Percentiles rank a stretch among this genome's conserved stretches.
These are phyloP conservation scores for Lasiodiplodia gonubiensis DNA, from an alignment of 2,329 filamentous ascomycete species.

Conservation along the genomic window DNA sequence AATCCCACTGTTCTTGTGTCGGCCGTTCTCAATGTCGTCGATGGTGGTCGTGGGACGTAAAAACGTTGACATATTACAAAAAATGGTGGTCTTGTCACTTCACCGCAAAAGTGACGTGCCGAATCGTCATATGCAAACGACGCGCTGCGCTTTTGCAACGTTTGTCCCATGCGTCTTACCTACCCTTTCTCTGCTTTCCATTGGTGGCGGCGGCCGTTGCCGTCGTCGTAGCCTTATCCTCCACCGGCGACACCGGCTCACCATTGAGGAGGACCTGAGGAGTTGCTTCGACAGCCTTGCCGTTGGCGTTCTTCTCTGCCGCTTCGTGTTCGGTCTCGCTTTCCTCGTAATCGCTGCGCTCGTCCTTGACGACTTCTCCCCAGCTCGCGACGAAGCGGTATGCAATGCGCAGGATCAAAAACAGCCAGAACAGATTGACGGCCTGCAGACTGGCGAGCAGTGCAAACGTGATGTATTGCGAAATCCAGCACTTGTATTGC, in stretches of 20 bases:
- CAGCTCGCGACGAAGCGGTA: constrained; percentile 68
- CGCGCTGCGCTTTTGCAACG: not conserved
- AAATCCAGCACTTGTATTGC: constrained; percentile 77
- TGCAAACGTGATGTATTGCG: constrained; percentile 69
- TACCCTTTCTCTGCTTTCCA: constrained; percentile 17
- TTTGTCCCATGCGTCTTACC: not conserved
- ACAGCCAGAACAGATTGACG: constrained; percentile 83
- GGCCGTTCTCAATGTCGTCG: not conserved
- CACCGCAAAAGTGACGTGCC: constrained; percentile 1
- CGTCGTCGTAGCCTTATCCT: constrained; percentile 16
- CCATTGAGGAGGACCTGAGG: constrained; percentile 40
- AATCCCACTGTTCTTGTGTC: not conserved
- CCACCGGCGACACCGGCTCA: constrained; percentile 32
- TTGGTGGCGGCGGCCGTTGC: constrained; percentile 9
- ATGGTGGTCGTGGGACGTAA: constrained; percentile 11
- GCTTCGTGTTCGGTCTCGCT: constrained; percentile 30
- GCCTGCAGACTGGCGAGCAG: constrained; percentile 73
- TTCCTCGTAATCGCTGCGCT: constrained; percentile 70
- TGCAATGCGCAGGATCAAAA: constrained; percentile 75
- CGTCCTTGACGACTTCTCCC: constrained; percentile 66
- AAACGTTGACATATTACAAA: constrained; percentile 17
- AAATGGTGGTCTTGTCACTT: not conserved
- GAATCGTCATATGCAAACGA: not conserved
- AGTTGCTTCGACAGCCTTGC: constrained; percentile 26
- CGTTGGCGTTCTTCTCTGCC: constrained; percentile 15